A percentile compares a stretch with the other conserved stretches of the same genome.
Conservation (phyloP, 345 rosid genomes). For the Bretschneidera sinensis region DNA sequence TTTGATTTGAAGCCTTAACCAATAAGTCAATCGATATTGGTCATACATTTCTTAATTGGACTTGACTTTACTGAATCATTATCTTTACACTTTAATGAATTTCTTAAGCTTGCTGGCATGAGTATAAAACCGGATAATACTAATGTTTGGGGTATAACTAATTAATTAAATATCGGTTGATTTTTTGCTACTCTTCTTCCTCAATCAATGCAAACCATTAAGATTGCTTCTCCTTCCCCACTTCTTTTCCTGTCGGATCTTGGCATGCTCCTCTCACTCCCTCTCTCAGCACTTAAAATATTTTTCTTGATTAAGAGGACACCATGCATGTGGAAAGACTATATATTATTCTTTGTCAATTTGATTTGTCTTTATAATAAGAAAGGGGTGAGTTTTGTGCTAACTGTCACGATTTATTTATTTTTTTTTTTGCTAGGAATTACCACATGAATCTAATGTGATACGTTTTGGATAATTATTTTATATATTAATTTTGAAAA, state of each 20-base stretch:
- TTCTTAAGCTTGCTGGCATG: slow-evolving; percentile 4
- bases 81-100: too few relatives aligned
- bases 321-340: too few relatives aligned
- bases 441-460: too few relatives aligned
- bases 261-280: slow-evolving; percentile 3
- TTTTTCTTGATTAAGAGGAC: too few relatives aligned
- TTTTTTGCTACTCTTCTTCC: slow-evolving; percentile 24
- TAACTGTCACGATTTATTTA: not conserved
- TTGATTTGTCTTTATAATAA: too few relatives aligned
- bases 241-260: slow-evolving; percentile 5
- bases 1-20: too few relatives aligned
- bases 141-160: not conserved
- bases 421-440: too few relatives aligned
- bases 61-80: too few relatives aligned
- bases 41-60: not conserved
- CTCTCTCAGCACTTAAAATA: not conserved
- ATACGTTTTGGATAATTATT: too few relatives aligned
- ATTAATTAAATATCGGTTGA: slow-evolving; percentile 23
- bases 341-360: too few relatives aligned
- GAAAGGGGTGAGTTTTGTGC: too few relatives aligned
- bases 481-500: too few relatives aligned
- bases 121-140: not conserved
- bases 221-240: slow-evolving; percentile 3
- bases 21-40: not conserved
- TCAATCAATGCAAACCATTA: slow-evolving; percentile 40